Evolutionary conservation across 495 filamentous ascomycete genomes (phyloP).

Genomic region (Pseudoneurospora amorphoporcata): DNA sequence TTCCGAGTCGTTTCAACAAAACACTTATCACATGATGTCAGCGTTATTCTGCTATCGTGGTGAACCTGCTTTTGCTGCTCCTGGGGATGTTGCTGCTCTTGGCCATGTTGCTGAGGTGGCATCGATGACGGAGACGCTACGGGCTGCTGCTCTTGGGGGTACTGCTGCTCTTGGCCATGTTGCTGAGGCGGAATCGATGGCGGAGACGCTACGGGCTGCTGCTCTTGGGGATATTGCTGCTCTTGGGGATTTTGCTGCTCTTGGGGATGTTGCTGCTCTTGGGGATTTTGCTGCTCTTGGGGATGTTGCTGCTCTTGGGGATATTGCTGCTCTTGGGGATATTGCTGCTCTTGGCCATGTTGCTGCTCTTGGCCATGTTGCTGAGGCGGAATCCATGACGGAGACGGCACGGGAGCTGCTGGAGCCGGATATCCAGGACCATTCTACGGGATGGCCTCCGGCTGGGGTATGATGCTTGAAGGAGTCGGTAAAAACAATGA

Average conservation of each 20-base stretch:
- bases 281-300: no score
- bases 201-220: background rate
- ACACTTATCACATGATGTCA: background rate
- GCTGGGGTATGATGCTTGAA: background rate
- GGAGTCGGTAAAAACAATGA: background rate
- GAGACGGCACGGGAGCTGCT: background rate
- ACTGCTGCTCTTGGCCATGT: background rate
- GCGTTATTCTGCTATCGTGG: background rate
- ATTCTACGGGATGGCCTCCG: background rate
- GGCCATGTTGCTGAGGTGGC: background rate
- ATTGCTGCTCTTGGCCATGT: no score
- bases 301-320: background rate
- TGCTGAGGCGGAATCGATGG: background rate
- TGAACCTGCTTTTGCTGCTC: background rate
- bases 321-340: no score
- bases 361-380: background rate
- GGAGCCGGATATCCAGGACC: background rate
- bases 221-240: background rate
- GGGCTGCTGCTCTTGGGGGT: background rate
- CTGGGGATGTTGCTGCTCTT: background rate
- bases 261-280: background rate
- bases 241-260: background rate
- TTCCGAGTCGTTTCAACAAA: fast-evolving
- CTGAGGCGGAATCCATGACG: background rate
- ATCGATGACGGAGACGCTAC: background rate